A percentile compares a stretch with the other conserved stretches of the same genome.
These are phyloP conservation scores for Triticum timopheevii DNA, from an alignment of 176 grass and related monocot genomes.

Conservation along the genomic window DNA sequence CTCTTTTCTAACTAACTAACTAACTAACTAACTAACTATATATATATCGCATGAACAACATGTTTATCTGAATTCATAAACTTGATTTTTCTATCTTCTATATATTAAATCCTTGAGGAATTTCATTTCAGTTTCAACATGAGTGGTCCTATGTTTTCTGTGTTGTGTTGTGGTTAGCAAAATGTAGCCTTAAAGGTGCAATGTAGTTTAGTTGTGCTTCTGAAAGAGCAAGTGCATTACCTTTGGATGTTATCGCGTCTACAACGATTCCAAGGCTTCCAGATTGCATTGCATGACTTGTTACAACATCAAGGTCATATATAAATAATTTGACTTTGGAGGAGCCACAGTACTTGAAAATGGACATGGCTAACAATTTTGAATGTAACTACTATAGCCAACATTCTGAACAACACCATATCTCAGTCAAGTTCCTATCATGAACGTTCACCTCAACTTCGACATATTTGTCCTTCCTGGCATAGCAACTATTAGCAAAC, in stretches of 20 bases:
- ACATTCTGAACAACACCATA: constrained; percentile 48
- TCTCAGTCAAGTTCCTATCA: constrained; percentile 51
- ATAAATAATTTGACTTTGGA: not conserved
- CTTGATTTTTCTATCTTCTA: not conserved
- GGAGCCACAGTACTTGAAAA: not conserved
- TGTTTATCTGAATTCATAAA: not conserved
- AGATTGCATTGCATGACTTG: constrained; percentile 40
- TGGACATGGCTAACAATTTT: constrained; percentile 36
- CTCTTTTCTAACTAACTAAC: too few relatives aligned
- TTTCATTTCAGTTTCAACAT: not conserved
- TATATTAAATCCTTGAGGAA: not conserved
- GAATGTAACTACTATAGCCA: constrained; percentile 47
- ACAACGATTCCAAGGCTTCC: constrained; percentile 30
- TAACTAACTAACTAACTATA: too few relatives aligned
- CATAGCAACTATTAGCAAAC: not conserved
- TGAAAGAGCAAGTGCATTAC: constrained; percentile 38
- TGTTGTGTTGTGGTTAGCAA: not conserved
- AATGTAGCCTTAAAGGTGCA: constrained; percentile 50
- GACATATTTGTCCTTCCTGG: constrained; percentile 38
- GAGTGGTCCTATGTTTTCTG: not conserved
- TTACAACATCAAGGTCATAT: not conserved
- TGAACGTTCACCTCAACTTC: constrained; percentile 44
- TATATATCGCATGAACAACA: not conserved
- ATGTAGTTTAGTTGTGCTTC: constrained; percentile 47
- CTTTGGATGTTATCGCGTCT: constrained; percentile 34